Evolutionary conservation across 192 early-diverging fungal genomes (phyloP).

Genomic region (Martensiomyces pterosporus): DNA sequence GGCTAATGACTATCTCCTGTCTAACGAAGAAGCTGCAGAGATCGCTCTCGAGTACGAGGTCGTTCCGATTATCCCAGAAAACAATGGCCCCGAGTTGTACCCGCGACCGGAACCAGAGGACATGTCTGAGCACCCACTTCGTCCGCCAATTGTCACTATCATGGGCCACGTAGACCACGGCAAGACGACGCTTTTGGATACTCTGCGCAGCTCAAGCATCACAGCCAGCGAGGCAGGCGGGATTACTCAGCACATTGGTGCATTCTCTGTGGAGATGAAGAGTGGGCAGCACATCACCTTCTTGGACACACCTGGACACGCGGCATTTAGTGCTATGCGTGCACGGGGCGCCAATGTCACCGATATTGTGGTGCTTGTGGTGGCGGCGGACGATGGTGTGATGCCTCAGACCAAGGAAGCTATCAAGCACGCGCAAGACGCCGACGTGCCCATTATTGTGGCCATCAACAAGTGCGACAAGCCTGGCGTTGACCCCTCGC

Average conservation of each 20-base stretch:
- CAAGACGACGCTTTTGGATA: conserved; percentile 92
- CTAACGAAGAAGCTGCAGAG: conserved; percentile 78
- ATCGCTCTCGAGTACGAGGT: conserved; percentile 86
- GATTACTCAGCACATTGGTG: conserved; percentile 98
- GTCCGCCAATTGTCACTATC: conserved; percentile 94
- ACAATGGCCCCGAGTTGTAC: conserved; percentile 32
- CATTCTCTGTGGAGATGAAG: conserved; percentile 66
- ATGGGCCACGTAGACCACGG: conserved; percentile 99
- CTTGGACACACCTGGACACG: conserved; percentile 95
- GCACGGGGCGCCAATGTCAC: conserved; percentile 89
- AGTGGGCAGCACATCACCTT: conserved; percentile 71
- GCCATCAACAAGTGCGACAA: conserved; percentile 99
- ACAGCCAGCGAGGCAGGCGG: conserved; percentile 93
- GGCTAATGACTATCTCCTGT: conserved; percentile 72
- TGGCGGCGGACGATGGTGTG: conserved; percentile 95
- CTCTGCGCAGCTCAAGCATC: conserved; percentile 85
- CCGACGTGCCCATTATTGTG: conserved; percentile 86
- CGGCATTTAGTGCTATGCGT: conserved; percentile 92
- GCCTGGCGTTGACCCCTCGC: conserved; percentile 63
- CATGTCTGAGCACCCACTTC: conserved; percentile 64
- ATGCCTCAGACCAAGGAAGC: conserved; percentile 98
- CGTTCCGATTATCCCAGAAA: conserved; percentile 71
- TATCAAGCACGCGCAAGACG: conserved; percentile 82
- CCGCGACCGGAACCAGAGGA: conserved; percentile 63
- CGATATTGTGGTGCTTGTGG: conserved; percentile 95